Conservation (phyloP, 176 grass and related monocot species). For the barley (Hordeum vulgare) region MorexV3_pseudomolecules_assembly NC_058524.1:41780252-41780751, state of each 20-base stretch:
- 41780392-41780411: not conserved
- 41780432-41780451: not conserved
- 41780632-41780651: not conserved
- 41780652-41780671: not conserved
- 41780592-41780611: not conserved
- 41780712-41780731: not conserved
- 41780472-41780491: not conserved
- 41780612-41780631: not conserved
- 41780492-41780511: conserved; percentile 4
- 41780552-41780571: not conserved
- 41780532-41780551: not conserved
- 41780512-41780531: conserved; percentile 6
- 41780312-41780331: conserved; percentile 39
- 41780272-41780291: conserved; percentile 53
- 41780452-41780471: not conserved
- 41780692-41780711: not conserved
- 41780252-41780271: conserved; percentile 5
- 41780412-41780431: not conserved
- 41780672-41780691: not conserved
- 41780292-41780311: conserved; percentile 48
- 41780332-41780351: not conserved
- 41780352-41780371: conserved; percentile 7
- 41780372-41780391: not conserved
- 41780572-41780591: not conserved
- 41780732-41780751: not conserved